Evolutionary conservation across 768 basidiomycete species (phyloP), one percentile per base, ranked within the genome.

Genomic region (Lanmaoa rubissima): DNA sequence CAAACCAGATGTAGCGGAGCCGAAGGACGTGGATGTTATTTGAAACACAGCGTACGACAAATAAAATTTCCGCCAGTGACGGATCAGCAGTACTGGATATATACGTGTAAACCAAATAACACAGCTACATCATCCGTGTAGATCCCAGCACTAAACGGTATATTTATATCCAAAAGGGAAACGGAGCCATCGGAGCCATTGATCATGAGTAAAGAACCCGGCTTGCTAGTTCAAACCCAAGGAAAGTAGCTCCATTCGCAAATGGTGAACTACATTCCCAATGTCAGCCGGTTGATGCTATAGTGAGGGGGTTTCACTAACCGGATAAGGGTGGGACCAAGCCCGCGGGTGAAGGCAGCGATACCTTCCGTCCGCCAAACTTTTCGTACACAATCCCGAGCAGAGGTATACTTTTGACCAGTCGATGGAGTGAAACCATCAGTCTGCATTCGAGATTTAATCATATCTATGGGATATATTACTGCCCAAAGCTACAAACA

Each of bases 391-490:
- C 92, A 95, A 66, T 97, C 87, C 35, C 92, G 65, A 14, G 91
- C 85, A 16, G 90, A 90, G 32, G 78, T 79, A 73, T 97, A 98
- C 67, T 91, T 92, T 63, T 87, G 87, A 31, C 88, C 87, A 42
- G 85, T 86, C 16, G 85, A 76, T 4, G 84, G 74, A 12, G 83
- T 79, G 71, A 94, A 94, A 0, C 87, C 90, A 67, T 98, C 96
- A 0, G 95, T 97, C 74, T 98, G 96, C 80, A 98, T 90, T 51
- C 94, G 85, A 28, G 92, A 93, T 69, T 98, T 98, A 67, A 98
- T 85, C 82, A 97, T 92, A 73, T 97, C 94, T 72, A 95, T 88
- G 16, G 94, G 94, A 77, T 96, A 96, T 76, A 94, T 94, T 11
- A 92, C 77, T n/a, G 83, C 87, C 92, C 92, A 94, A 31, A 94